Conservation (phyloP, 2,329 filamentous ascomycete species). For the Cladosporium halotolerans region DNA sequence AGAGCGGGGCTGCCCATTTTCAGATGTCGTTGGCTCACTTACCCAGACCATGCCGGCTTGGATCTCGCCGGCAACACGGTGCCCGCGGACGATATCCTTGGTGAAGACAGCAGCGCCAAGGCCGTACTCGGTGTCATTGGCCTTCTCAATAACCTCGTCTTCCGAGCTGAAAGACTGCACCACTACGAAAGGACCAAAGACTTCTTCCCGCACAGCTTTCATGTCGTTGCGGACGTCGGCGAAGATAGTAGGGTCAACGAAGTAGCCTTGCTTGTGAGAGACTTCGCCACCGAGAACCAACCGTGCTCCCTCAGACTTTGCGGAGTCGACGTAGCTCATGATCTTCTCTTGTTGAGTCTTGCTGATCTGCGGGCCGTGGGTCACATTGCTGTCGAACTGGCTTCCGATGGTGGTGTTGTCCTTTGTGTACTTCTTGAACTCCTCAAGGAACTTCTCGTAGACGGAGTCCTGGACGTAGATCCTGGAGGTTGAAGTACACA, state of each 20-base stretch:
- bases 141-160: conserved; percentile 26
- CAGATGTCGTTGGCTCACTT: conserved; percentile 42
- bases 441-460: conserved; percentile 57
- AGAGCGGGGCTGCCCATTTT: conserved; percentile 46
- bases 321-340: conserved; percentile 61
- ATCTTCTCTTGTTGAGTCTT: conserved; percentile 65
- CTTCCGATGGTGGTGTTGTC: conserved; percentile 61
- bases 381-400: conserved; percentile 62
- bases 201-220: conserved; percentile 54
- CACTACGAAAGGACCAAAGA: conserved; percentile 59
- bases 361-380: conserved; percentile 69
- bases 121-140: conserved; percentile 44
- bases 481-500: conserved; percentile 54
- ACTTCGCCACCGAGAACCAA: conserved; percentile 22
- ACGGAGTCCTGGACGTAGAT: conserved; percentile 52
- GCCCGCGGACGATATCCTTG: conserved; percentile 34
- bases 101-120: conserved; percentile 40
- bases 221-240: conserved; percentile 51
- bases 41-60: conserved; percentile 42
- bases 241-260: conserved; percentile 56
- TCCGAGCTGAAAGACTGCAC: conserved; percentile 48
- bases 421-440: conserved; percentile 55
- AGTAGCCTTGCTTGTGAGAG: conserved; percentile 52
- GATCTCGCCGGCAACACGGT: conserved; percentile 37
- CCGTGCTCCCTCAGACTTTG: conserved; percentile 42